Conservation (phyloP, 108 stramenopile species). For the Poteriospumella lacustris region DNA sequence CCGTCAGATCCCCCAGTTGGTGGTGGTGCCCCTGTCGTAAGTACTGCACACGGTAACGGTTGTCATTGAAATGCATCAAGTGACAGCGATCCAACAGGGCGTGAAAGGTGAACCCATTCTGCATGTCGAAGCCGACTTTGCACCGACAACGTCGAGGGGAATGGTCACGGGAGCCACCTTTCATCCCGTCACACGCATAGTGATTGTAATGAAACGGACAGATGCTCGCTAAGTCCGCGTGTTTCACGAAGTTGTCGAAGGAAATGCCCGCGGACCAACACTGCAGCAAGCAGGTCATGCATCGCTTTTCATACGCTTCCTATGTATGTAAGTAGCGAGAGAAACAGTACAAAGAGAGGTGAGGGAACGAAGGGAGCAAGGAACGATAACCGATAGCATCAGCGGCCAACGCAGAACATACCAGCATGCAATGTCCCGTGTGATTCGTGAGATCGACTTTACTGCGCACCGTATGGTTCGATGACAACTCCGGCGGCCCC, state of each 20-base stretch:
- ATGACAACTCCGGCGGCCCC: too few species aligned
- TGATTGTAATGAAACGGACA: slow-evolving; percentile 24
- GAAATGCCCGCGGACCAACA: slow-evolving; percentile 1
- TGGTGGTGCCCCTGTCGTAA: too few species aligned
- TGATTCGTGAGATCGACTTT: slow-evolving; percentile 2
- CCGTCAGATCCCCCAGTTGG: too few species aligned
- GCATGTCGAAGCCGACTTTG: slow-evolving; percentile 10
- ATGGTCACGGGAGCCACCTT: not conserved
- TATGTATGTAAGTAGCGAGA: too few species aligned
- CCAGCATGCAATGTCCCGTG: not conserved
- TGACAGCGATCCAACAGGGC: not conserved
- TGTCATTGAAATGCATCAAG: slow-evolving; percentile 14
- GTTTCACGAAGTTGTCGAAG: slow-evolving; percentile 5
- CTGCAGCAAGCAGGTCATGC: not conserved
- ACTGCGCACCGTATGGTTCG: not conserved
- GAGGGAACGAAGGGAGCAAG: not conserved
- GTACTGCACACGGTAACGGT: not conserved
- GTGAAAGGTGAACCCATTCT: not conserved
- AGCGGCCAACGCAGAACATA: not conserved
- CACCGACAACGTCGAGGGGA: not conserved
- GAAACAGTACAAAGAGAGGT: too few species aligned
- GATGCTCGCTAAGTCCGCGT: not conserved
- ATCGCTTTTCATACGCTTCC: not conserved
- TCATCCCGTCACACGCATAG: slow-evolving; percentile 14
- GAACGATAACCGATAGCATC: not conserved